phyloP scores from a whole-genome alignment of 768 basidiomycete species.

The Strobilomyces confusus region DNA sequence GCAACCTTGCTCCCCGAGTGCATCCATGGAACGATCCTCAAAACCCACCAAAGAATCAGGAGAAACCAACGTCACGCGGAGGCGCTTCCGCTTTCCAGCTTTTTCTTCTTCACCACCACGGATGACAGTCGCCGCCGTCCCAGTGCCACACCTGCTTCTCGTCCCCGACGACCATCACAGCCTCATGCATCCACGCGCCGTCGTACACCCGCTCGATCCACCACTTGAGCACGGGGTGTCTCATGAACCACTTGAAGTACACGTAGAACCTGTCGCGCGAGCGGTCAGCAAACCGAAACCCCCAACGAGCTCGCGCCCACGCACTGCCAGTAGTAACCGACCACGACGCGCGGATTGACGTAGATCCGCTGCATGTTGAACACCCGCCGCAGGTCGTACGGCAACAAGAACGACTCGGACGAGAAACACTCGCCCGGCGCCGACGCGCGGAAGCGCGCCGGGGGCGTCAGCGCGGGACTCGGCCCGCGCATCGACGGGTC shows the following conservation, averaged over 20 bases:
- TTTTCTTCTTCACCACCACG: background rate
- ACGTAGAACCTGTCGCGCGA: conserved; percentile 21
- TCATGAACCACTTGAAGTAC: conserved; percentile 36
- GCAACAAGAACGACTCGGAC: conserved; percentile 39
- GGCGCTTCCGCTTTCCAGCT: background rate
- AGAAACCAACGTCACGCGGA: background rate
- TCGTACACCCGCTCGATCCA: conserved; percentile 37
- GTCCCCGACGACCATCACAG: conserved; percentile 36
- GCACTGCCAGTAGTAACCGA: conserved; percentile 35
- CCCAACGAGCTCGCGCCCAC: background rate
- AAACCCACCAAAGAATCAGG: background rate
- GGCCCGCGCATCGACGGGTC: conserved; percentile 11
- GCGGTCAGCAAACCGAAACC: conserved; percentile 2
- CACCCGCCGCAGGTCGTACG: conserved; percentile 40
- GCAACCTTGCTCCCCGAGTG: too few species aligned
- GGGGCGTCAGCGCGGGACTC: conserved; percentile 19
- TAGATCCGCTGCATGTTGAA: conserved; percentile 36
- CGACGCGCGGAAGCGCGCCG: conserved; percentile 15
- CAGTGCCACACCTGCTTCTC: conserved; percentile 15
- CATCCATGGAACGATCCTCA: too few species aligned
- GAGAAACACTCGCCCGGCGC: conserved; percentile 17
- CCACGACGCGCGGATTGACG: conserved; percentile 38
- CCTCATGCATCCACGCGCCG: conserved; percentile 37
- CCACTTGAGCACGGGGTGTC: conserved; percentile 39
- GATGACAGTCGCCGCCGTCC: conserved; percentile 25